These are phyloP conservation scores for Fraxinus xanthoxyloides DNA, from an alignment of 305 asterid species.

Conservation along the genomic window DNA sequence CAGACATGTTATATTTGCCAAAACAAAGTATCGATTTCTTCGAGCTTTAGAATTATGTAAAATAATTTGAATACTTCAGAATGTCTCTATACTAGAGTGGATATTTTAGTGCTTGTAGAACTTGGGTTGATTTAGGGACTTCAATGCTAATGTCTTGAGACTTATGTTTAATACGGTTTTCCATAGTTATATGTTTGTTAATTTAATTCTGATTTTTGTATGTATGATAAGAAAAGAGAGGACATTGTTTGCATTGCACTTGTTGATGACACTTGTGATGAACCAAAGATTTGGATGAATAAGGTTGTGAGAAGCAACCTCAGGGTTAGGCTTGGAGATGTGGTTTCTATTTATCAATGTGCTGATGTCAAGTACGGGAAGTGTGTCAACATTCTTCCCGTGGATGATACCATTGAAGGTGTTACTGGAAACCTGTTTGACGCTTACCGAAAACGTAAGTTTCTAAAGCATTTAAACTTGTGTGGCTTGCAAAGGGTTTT, in stretches of 20 bases:
- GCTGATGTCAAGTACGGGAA: conserved; percentile 89
- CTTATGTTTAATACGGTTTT: not conserved
- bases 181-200: not conserved
- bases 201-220: not conserved
- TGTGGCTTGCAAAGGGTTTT: not conserved
- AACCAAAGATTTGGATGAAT: conserved; percentile 84
- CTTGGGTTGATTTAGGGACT: not conserved
- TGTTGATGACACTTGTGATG: conserved; percentile 83
- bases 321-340: conserved; percentile 91
- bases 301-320: conserved; percentile 82
- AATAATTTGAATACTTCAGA: not conserved
- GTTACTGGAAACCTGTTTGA: conserved; percentile 82
- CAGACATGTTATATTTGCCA: not conserved
- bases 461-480: not conserved
- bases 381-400: conserved; percentile 87
- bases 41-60: not conserved
- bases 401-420: conserved; percentile 84
- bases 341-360: conserved; percentile 87
- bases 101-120: not conserved
- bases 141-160: not conserved
- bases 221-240: conserved; percentile 84
- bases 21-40: not conserved
- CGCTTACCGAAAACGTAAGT: conserved; percentile 74
- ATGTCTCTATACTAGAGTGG: not conserved
- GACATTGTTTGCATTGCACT: conserved; percentile 87